These are phyloP conservation scores for Metschnikowia lunata DNA, from an alignment of 805 yeast genomes.

Conservation along the genomic window DNA sequence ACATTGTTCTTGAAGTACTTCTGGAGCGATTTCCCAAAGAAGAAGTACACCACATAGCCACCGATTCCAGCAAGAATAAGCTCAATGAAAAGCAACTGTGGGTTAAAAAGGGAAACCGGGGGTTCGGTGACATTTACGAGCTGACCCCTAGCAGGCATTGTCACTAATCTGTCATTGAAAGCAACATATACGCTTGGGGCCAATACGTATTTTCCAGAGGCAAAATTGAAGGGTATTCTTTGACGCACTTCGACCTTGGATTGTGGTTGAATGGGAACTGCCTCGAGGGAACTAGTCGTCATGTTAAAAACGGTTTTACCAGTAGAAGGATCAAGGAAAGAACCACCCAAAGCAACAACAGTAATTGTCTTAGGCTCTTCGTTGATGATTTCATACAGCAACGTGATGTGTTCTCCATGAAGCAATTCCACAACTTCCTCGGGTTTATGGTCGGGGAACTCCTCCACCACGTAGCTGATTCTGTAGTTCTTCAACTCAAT, in stretches of 20 bases:
- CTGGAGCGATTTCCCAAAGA: constrained; percentile 42
- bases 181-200: constrained; percentile 57
- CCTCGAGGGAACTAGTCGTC: constrained; percentile 62
- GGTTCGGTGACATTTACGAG: constrained; percentile 57
- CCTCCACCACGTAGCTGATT: constrained; percentile 47
- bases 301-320: constrained; percentile 55
- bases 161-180: constrained; percentile 46
- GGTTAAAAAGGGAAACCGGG: constrained; percentile 66
- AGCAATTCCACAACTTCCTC: constrained; percentile 39
- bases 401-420: constrained; percentile 50
- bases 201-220: constrained; percentile 53
- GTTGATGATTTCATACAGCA: constrained; percentile 51
- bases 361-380: constrained; percentile 46
- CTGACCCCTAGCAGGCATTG: constrained; percentile 55
- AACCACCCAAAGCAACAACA: constrained; percentile 68
- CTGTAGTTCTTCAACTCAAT: constrained; percentile 30
- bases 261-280: constrained; percentile 49
- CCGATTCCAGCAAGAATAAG: constrained; percentile 37
- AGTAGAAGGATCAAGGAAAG: constrained; percentile 51
- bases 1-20: constrained; percentile 40
- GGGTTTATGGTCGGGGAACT: constrained; percentile 35
- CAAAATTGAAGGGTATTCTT: constrained; percentile 53
- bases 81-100: constrained; percentile 64
- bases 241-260: constrained; percentile 51
- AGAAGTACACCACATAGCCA: constrained; percentile 37